phyloP scores from a whole-genome alignment of 768 basidiomycete species.

The Phlegmacium glaucopus region DNA sequence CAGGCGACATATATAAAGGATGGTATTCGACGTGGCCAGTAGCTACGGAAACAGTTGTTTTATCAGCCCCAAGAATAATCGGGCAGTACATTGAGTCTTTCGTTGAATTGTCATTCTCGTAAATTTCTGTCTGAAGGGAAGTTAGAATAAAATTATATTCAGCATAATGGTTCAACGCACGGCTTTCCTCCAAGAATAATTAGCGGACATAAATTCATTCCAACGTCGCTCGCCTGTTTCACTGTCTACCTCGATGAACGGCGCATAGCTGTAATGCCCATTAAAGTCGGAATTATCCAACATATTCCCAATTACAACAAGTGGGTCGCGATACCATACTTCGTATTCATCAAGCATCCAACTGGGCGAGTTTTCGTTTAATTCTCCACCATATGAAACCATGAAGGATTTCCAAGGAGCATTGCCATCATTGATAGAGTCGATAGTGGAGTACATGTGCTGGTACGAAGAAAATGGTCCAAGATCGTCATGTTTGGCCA shows the following conservation, averaged over 20 bases:
- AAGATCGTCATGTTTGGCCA: conserved; percentile 10
- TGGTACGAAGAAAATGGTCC: conserved; percentile 15
- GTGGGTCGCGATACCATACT: conserved; percentile 22
- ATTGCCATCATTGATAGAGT: conserved; percentile 13
- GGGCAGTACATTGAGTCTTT: conserved; percentile 13
- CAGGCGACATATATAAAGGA: conserved; percentile 10
- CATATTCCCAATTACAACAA: conserved; percentile 16
- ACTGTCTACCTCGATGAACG: conserved; percentile 18
- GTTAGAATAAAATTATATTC: background rate
- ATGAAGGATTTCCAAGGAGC: conserved; percentile 7
- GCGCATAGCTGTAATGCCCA: conserved; percentile 19
- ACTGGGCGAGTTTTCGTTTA: conserved; percentile 7
- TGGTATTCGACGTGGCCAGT: conserved; percentile 13
- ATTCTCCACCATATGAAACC: conserved; percentile 1
- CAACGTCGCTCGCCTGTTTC: too few relatives aligned
- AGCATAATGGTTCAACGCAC: background rate
- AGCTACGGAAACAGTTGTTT: conserved; percentile 13
- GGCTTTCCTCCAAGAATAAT: conserved; percentile 26
- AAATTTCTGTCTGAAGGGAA: background rate
- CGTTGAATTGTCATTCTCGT: background rate
- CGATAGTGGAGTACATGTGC: conserved; percentile 19
- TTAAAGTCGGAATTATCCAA: conserved; percentile 27
- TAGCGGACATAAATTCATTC: conserved; percentile 32
- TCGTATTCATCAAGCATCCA: conserved; percentile 20
- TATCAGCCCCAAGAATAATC: conserved; percentile 11